Conservation (phyloP, 805 yeast species). For the Monosporozyma aerobia region DNA sequence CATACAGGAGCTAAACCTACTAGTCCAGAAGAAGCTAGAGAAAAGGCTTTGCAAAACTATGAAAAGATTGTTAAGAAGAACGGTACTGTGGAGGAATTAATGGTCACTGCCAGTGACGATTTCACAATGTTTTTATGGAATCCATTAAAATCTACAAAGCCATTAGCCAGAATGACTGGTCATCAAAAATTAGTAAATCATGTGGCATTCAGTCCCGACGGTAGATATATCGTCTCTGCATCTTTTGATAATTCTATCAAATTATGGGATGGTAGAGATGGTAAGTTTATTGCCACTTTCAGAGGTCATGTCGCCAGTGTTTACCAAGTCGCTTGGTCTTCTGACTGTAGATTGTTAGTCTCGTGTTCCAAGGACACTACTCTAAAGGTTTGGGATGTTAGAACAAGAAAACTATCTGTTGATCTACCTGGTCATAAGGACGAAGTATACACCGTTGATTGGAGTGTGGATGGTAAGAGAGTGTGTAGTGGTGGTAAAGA, state of each 20-base stretch:
- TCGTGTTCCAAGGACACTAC: slow-evolving; percentile 96
- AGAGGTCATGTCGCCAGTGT: slow-evolving; percentile 98
- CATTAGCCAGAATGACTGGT: slow-evolving; percentile 90
- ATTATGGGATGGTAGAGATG: slow-evolving; percentile 92
- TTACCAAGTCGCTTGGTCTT: slow-evolving; percentile 95
- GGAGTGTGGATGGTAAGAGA: slow-evolving; percentile 90
- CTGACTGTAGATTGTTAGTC: slow-evolving; percentile 83
- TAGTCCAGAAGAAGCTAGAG: slow-evolving; percentile 38
- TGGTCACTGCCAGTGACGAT: slow-evolving; percentile 94
- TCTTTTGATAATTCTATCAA: slow-evolving; percentile 94
- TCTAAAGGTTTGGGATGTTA: slow-evolving; percentile 90
- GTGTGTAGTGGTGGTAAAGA: slow-evolving; percentile 99
- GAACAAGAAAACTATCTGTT: slow-evolving; percentile 70
- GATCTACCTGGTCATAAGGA: slow-evolving; percentile 96
- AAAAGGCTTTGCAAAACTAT: slow-evolving; percentile 41
- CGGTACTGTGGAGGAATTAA: slow-evolving; percentile 65
- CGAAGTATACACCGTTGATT: slow-evolving; percentile 93
- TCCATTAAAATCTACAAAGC: slow-evolving; percentile 70
- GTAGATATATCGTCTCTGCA: slow-evolving; percentile 79
- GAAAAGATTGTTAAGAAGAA: slow-evolving; percentile 49
- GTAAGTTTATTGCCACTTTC: slow-evolving; percentile 80
- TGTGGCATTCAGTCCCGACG: slow-evolving; percentile 93
- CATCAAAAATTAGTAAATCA: slow-evolving; percentile 96
- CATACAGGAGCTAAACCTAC: slow-evolving; percentile 45
- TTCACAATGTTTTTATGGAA: slow-evolving; percentile 98